Percentiles rank a stretch among this genome's conserved stretches.
phyloP scores from a whole-genome alignment of 495 filamentous ascomycete genomes.

The Evansstolkia leycettana region DNA sequence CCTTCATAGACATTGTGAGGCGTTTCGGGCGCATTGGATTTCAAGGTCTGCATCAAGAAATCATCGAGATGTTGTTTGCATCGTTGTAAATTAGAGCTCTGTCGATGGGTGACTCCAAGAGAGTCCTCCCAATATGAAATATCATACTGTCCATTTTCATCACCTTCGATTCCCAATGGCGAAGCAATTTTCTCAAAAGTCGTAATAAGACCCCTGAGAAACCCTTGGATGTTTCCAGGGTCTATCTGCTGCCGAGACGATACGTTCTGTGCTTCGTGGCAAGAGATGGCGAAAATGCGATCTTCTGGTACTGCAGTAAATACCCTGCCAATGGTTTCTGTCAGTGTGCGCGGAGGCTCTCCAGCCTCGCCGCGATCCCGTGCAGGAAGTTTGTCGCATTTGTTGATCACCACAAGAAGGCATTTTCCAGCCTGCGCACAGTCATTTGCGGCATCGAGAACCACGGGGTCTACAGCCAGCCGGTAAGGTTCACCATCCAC shows the following conservation, averaged over 20 bases:
- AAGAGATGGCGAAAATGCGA: slow-evolving; percentile 58
- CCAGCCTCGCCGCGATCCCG: slow-evolving; percentile 1
- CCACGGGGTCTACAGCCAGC: slow-evolving; percentile 42
- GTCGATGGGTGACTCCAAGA: slow-evolving; percentile 80
- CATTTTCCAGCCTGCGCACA: slow-evolving; percentile 43
- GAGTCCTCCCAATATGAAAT: slow-evolving; percentile 64
- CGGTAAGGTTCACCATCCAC: slow-evolving; percentile 13
- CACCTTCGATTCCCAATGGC: slow-evolving; percentile 29
- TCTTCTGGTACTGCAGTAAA: slow-evolving; percentile 25
- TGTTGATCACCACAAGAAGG: slow-evolving; percentile 69
- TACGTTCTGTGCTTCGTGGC: slow-evolving; percentile 30
- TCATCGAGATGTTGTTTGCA: slow-evolving; percentile 57
- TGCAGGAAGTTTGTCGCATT: slow-evolving; percentile 49
- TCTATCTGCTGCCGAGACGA: slow-evolving; percentile 16
- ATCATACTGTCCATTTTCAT: slow-evolving; percentile 26
- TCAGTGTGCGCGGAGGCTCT: slow-evolving; percentile 8
- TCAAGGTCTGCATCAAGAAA: slow-evolving; percentile 42
- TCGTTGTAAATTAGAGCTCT: slow-evolving; percentile 64
- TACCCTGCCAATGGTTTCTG: slow-evolving; percentile 11
- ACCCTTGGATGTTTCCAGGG: slow-evolving; percentile 53
- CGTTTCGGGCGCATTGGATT: neutral
- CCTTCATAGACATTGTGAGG: slow-evolving; percentile 19
- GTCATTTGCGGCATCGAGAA: slow-evolving; percentile 42
- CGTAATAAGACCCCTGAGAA: slow-evolving; percentile 52
- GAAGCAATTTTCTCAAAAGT: slow-evolving; percentile 66